phyloP scores from a whole-genome alignment of 768 basidiomycete species.

The Trametopsis cervina region DNA sequence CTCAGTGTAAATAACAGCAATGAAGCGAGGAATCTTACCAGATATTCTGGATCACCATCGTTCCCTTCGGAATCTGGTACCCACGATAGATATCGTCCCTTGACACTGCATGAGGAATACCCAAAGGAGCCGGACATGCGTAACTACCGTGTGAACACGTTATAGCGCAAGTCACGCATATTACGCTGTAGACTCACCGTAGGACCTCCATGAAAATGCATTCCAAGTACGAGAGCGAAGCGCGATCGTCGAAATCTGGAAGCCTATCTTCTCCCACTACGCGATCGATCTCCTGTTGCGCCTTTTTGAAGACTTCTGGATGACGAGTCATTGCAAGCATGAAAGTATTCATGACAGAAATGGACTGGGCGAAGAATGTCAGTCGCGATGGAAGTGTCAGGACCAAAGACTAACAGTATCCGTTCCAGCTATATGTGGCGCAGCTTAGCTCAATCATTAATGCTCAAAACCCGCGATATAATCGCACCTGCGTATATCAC shows the following conservation, averaged over 20 bases:
- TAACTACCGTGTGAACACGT: too few species aligned
- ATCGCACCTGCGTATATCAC: neutral
- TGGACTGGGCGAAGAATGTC: neutral
- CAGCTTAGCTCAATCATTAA: too few species aligned
- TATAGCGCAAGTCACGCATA: neutral
- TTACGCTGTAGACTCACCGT: neutral
- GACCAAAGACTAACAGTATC: neutral
- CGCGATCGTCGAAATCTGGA: conserved; percentile 15
- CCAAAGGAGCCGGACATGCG: conserved; percentile 1
- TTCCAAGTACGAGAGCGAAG: conserved; percentile 15
- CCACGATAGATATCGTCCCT: conserved; percentile 23
- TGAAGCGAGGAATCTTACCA: conserved; percentile 6
- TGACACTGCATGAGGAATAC: conserved; percentile 16
- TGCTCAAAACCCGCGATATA: too few species aligned
- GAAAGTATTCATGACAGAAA: conserved; percentile 2
- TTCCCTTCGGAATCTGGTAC: conserved; percentile 20
- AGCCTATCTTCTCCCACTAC: conserved; percentile 14
- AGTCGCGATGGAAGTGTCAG: neutral
- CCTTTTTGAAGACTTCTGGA: conserved; percentile 13
- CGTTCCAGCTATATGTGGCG: neutral
- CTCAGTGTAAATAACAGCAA: too few species aligned
- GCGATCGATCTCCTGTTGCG: conserved; percentile 16
- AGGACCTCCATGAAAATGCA: conserved; percentile 17
- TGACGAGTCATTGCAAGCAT: conserved; percentile 12
- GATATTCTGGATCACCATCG: conserved; percentile 19